Percentiles rank a stretch among this genome's conserved stretches.
phyloP scores from a whole-genome alignment of 1,284 basidiomycete genomes.

The Hypsizygus ulmarius region DNA sequence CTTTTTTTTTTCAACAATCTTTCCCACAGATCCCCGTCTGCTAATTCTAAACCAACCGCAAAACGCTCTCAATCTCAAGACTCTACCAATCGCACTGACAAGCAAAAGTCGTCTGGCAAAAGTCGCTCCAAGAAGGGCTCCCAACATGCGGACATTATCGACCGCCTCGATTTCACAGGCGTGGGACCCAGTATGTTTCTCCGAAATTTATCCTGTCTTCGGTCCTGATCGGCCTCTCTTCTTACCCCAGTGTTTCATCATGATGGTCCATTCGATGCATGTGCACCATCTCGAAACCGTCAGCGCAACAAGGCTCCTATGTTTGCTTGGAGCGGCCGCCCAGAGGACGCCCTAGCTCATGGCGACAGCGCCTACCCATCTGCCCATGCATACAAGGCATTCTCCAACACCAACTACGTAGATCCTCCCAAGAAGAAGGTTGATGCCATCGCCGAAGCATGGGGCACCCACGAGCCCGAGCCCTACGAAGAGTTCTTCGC shows the following conservation, averaged over 20 bases:
- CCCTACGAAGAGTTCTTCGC: constrained; percentile 85
- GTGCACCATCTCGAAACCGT: constrained; percentile 81
- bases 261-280: constrained; percentile 85
- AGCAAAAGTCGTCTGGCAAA: constrained; percentile 46
- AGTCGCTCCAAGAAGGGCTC: constrained; percentile 64
- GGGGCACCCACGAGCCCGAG: constrained; percentile 86
- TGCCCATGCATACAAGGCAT: constrained; percentile 45
- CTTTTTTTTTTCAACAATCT: not conserved
- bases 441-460: constrained; percentile 80
- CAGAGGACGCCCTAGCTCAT: constrained; percentile 39
- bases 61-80: constrained; percentile 74
- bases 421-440: constrained; percentile 73
- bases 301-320: constrained; percentile 77
- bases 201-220: constrained; percentile 16
- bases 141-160: constrained; percentile 49
- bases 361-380: constrained; percentile 52
- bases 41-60: constrained; percentile 33
- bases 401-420: constrained; percentile 47
- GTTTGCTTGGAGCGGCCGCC: constrained; percentile 64
- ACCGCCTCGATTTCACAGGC: constrained; percentile 47
- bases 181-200: constrained; percentile 69
- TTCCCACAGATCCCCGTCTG: constrained; percentile 21
- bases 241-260: constrained; percentile 73
- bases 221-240: constrained; percentile 14
- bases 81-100: constrained; percentile 52